phyloP scores from a whole-genome alignment of 208 protist genomes.

The Acanthamoeba healyi region DNA sequence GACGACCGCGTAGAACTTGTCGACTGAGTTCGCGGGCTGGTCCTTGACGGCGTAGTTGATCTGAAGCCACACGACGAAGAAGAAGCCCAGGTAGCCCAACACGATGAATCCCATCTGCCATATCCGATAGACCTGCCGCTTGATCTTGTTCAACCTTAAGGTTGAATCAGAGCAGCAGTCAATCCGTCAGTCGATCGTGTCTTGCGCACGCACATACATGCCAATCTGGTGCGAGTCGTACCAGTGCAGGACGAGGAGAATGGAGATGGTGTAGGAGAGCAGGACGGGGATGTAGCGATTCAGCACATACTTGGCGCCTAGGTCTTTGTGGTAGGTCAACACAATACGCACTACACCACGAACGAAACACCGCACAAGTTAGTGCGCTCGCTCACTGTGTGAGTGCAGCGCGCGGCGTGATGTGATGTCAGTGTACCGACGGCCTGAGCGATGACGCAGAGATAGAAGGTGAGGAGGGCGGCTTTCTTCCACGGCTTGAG shows the following conservation, averaged over 20 bases:
- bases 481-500: constrained; percentile 68
- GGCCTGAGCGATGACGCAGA: constrained; percentile 65
- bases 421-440: constrained; percentile 3
- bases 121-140: constrained; percentile 61
- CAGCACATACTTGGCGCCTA: constrained; percentile 56
- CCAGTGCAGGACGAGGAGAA: constrained; percentile 70
- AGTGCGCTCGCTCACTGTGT: neutral
- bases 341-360: constrained; percentile 61
- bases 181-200: neutral
- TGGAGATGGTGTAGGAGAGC: constrained; percentile 63
- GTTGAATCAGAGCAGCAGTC: neutral
- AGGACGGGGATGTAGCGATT: constrained; percentile 48
- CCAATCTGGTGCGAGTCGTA: too few species aligned
- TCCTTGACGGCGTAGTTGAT: constrained; percentile 50
- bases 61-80: constrained; percentile 51
- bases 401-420: neutral
- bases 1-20: constrained; percentile 69
- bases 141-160: constrained; percentile 72
- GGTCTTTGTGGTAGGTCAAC: constrained; percentile 16
- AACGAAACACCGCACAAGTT: too few species aligned
- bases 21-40: neutral
- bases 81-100: constrained; percentile 65
- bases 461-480: constrained; percentile 56
- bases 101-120: constrained; percentile 71
- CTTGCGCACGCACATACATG: neutral